Evolutionary conservation across 768 basidiomycete species (phyloP).

Genomic region (Saitozyma sp.): DNA sequence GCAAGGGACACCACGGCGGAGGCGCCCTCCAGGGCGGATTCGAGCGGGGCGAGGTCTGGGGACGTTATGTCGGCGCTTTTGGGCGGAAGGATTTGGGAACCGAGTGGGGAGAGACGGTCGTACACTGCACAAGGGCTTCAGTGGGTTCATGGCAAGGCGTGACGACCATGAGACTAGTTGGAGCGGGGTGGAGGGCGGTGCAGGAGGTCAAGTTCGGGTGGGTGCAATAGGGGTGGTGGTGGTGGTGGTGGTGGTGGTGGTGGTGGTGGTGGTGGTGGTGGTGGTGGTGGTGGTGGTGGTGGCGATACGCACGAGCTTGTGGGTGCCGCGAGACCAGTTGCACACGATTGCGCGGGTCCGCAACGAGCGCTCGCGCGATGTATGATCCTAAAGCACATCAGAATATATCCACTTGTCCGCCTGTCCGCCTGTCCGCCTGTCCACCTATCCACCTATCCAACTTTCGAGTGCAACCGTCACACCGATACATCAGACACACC

Average conservation of each 20-base stretch:
- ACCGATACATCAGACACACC: too few species aligned
- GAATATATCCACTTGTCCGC: not conserved
- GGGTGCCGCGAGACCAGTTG: conserved; percentile 67
- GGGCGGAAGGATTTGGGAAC: conserved; percentile 56
- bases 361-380: conserved; percentile 61
- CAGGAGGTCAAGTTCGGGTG: not conserved
- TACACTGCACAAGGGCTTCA: conserved; percentile 41
- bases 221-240: too few species aligned
- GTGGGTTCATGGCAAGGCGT: not conserved
- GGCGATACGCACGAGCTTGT: conserved; percentile 52
- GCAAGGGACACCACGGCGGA: conserved; percentile 67
- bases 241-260: too few species aligned
- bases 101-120: conserved; percentile 39
- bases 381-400: conserved; percentile 57
- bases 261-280: too few species aligned
- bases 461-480: too few species aligned
- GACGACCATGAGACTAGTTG: not conserved
- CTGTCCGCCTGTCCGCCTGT: too few species aligned
- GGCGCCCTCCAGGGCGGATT: conserved; percentile 59
- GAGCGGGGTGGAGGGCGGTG: not conserved
- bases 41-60: conserved; percentile 35
- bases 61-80: conserved; percentile 62
- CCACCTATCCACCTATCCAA: not conserved
- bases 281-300: not conserved
- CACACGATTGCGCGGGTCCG: conserved; percentile 55